Conservation (phyloP, 2,329 filamentous ascomycete genomes). For the Neonectria magnoliae region DNA sequence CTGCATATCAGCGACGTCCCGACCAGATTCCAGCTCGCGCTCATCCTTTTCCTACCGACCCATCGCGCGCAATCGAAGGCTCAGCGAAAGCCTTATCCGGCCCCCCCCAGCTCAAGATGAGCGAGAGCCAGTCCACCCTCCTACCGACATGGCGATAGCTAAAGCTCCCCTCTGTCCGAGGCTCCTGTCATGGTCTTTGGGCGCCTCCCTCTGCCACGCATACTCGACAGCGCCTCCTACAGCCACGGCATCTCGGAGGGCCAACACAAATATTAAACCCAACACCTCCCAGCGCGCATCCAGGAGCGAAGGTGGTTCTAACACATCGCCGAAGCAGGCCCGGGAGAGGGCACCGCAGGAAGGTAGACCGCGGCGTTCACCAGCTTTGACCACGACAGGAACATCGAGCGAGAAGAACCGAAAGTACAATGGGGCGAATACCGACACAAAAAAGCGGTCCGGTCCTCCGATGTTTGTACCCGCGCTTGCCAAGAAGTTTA, state of each 20-base stretch:
- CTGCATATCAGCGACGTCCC: not conserved
- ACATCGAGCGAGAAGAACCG: slow-evolving; percentile 22
- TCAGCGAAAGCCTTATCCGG: not conserved
- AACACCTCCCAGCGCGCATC: not conserved
- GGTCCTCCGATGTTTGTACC: slow-evolving; percentile 28
- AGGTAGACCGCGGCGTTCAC: not conserved
- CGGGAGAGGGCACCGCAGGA: not conserved
- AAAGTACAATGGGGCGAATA: slow-evolving; percentile 3
- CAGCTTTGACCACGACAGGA: slow-evolving; percentile 32
- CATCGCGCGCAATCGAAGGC: not conserved
- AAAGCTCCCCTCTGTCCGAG: slow-evolving; percentile 27
- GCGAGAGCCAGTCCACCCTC: not conserved
- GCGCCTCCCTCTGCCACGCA: slow-evolving; percentile 17
- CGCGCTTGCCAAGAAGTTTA: slow-evolving; percentile 29
- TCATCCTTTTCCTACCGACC: not conserved
- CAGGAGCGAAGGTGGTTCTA: slow-evolving; percentile 21
- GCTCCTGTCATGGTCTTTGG: slow-evolving; percentile 24
- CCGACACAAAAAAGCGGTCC: not conserved
- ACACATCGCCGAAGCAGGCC: not conserved
- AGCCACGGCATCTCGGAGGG: slow-evolving; percentile 15
- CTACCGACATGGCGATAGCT: slow-evolving; percentile 40
- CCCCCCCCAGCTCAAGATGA: slow-evolving; percentile 27
- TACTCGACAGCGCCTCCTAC: slow-evolving; percentile 22
- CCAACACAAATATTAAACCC: slow-evolving; percentile 10
- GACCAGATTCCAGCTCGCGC: not conserved